phyloP scores from a whole-genome alignment of 1,284 basidiomycete species.

The Cryptococcus hybrid region DNA sequence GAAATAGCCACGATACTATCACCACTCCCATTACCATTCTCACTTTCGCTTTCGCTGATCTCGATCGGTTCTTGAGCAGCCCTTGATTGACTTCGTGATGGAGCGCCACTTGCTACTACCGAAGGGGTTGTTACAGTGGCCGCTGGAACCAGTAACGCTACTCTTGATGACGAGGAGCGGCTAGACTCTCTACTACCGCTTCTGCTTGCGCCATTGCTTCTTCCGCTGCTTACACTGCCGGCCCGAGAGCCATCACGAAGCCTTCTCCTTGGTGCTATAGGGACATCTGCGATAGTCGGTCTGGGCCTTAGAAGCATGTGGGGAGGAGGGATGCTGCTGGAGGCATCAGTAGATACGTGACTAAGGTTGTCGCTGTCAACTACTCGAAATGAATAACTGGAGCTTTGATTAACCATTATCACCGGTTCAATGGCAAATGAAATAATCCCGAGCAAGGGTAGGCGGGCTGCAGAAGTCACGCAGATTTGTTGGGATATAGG shows the following conservation, averaged over 20 bases:
- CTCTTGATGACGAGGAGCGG: background rate
- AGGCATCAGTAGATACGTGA: too few species aligned
- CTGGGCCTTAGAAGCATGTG: constrained; percentile 12
- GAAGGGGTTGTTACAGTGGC: too few species aligned
- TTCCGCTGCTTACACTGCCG: background rate
- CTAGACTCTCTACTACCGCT: background rate
- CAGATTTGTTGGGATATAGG: background rate
- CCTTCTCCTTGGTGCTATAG: constrained; percentile 26
- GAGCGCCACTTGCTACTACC: too few species aligned
- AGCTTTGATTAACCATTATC: too few species aligned
- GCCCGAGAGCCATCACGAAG: constrained; percentile 21
- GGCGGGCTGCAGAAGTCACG: too few species aligned
- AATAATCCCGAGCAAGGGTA: too few species aligned
- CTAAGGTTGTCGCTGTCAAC: too few species aligned
- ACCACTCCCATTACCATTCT: background rate
- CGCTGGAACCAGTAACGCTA: too few species aligned
- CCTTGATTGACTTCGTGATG: too few species aligned
- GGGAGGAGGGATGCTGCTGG: constrained; percentile 4
- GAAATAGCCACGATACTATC: background rate
- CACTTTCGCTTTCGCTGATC: background rate
- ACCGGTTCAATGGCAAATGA: too few species aligned
- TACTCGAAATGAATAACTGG: too few species aligned
- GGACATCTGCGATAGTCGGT: constrained; percentile 31
- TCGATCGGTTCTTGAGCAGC: background rate
- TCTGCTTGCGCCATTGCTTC: background rate